Conservation (phyloP, 805 yeast species). For the Teunomyces aglyptinius region DNA sequence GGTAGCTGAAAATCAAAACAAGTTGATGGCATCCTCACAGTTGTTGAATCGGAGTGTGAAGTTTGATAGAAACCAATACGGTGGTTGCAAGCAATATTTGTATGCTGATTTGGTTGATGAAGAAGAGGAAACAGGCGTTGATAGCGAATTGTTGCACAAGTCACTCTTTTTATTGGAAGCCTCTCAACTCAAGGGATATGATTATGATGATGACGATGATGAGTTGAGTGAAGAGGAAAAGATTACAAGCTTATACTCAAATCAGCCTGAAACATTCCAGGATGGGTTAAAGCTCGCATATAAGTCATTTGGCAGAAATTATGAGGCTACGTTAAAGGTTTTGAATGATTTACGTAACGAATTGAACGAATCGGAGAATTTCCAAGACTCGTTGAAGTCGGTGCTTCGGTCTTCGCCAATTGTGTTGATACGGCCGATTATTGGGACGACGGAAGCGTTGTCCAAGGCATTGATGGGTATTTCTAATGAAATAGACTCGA, state of each 20-base stretch:
- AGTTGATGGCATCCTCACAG: slow-evolving; percentile 26
- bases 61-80: slow-evolving; percentile 18
- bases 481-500: slow-evolving; percentile 74
- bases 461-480: slow-evolving; percentile 81
- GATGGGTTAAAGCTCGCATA: slow-evolving; percentile 80
- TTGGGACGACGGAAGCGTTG: slow-evolving; percentile 90
- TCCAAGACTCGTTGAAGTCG: slow-evolving; percentile 65
- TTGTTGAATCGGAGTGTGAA: slow-evolving; percentile 20
- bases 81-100: slow-evolving; percentile 26
- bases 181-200: slow-evolving; percentile 17
- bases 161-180: slow-evolving; percentile 25
- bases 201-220: slow-evolving; percentile 23
- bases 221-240: slow-evolving; percentile 27
- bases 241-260: slow-evolving; percentile 69
- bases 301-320: slow-evolving; percentile 64
- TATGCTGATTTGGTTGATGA: slow-evolving; percentile 31
- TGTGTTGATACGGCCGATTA: slow-evolving; percentile 76
- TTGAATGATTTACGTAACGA: slow-evolving; percentile 58
- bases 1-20: not conserved
- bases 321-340: slow-evolving; percentile 63
- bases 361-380: slow-evolving; percentile 61
- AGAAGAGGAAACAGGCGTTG: slow-evolving; percentile 17
- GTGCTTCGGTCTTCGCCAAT: slow-evolving; percentile 78
- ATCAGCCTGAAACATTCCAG: slow-evolving; percentile 71
- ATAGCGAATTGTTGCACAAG: slow-evolving; percentile 17